Evolutionary conservation across 768 basidiomycete genomes (phyloP).

Genomic region (Hebeloma cylindrosporum): DNA sequence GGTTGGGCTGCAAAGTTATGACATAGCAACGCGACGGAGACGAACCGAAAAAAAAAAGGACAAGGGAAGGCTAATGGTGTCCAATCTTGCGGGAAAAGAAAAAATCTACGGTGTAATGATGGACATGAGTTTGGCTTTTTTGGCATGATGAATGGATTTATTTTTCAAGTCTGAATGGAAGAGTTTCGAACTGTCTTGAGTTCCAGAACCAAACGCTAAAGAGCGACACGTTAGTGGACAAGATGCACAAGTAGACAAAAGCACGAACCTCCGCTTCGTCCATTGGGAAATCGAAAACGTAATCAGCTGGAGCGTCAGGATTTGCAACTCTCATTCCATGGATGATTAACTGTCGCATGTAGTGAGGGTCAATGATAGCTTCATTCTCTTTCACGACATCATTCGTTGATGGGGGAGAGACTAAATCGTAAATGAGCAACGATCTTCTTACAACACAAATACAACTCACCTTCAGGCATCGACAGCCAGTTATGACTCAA

Average conservation of each 20-base stretch:
- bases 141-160: constrained; percentile 1
- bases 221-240: constrained; percentile 1
- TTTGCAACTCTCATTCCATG: constrained; percentile 69
- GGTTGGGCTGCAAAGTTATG: constrained; percentile 12
- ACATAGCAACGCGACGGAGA: constrained; percentile 12
- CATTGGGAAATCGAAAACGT: constrained; percentile 47
- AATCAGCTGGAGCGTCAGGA: constrained; percentile 29
- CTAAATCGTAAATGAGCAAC: constrained; percentile 11
- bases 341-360: constrained; percentile 72
- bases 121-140: not conserved
- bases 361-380: constrained; percentile 75
- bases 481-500: constrained; percentile 79
- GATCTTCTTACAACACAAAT: constrained; percentile 1
- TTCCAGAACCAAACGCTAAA: constrained; percentile 63
- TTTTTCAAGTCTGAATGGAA: not conserved
- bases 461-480: constrained; percentile 54
- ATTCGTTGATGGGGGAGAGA: constrained; percentile 28
- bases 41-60: constrained; percentile 2
- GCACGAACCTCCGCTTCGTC: constrained; percentile 57
- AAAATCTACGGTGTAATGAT: constrained; percentile 2
- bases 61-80: too few species aligned
- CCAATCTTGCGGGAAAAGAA: not conserved
- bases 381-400: constrained; percentile 50
- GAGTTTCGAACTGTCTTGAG: constrained; percentile 43
- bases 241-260: not conserved